These are phyloP conservation scores for Aulographum hederae DNA, from an alignment of 2,329 filamentous ascomycete genomes.

Conservation along the genomic window DNA sequence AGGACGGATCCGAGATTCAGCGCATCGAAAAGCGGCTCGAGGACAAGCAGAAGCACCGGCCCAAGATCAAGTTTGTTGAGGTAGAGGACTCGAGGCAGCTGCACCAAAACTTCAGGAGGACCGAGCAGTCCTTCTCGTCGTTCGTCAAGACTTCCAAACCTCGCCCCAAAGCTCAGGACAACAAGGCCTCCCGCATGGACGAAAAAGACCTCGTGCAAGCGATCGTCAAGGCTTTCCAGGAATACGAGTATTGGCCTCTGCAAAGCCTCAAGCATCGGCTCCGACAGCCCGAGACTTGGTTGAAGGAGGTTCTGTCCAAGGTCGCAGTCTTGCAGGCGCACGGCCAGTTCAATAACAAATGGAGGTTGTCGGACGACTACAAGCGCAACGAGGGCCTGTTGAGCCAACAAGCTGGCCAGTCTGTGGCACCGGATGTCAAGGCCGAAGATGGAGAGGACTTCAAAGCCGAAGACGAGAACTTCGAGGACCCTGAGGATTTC, in stretches of 20 bases:
- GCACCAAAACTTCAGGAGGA: background rate
- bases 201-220: constrained; percentile 74
- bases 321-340: constrained; percentile 69
- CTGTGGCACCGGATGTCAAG: constrained; percentile 8
- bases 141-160: background rate
- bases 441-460: background rate
- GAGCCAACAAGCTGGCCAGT: constrained; percentile 32
- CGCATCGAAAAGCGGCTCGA: constrained; percentile 17
- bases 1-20: constrained; percentile 47
- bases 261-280: constrained; percentile 61
- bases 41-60: background rate
- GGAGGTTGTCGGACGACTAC: constrained; percentile 44
- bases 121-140: background rate
- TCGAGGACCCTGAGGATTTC: no score
- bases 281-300: constrained; percentile 80
- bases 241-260: constrained; percentile 89
- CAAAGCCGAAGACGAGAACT: background rate
- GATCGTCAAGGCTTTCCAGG: constrained; percentile 66
- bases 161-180: constrained; percentile 36
- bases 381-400: constrained; percentile 36
- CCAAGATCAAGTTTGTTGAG: background rate
- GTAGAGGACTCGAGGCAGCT: background rate
- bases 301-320: constrained; percentile 68
- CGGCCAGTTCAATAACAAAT: constrained; percentile 71
- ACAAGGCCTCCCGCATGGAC: constrained; percentile 80